Conservation (phyloP, 2,329 filamentous ascomycete genomes). For the Sporothrix brasiliensis region DNA sequence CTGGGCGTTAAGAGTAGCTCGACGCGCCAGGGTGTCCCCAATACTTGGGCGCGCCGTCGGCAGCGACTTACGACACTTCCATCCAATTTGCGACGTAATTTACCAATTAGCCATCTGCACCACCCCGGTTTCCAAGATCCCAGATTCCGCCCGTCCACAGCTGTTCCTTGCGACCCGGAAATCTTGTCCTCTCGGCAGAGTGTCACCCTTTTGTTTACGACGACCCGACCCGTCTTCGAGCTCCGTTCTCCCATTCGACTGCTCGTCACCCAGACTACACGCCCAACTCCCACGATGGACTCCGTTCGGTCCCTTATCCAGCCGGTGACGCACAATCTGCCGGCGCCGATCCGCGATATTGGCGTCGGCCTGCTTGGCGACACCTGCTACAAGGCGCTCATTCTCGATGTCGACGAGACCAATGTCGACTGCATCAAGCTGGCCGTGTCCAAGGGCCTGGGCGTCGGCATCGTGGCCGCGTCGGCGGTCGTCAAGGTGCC, state of each 20-base stretch:
- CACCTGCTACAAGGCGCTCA: constrained; percentile 80
- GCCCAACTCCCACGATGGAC: constrained; percentile 55
- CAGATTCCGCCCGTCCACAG: constrained; percentile 4
- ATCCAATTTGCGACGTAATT: not conserved
- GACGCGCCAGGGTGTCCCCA: constrained; percentile 30
- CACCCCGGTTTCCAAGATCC: constrained; percentile 4
- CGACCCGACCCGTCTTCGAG: not conserved
- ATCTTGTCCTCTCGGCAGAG: constrained; percentile 1
- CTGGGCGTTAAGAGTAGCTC: constrained; percentile 13
- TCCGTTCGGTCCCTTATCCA: constrained; percentile 62
- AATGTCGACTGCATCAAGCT: constrained; percentile 82
- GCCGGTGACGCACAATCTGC: constrained; percentile 73
- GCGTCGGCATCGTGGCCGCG: constrained; percentile 88
- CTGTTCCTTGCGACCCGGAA: constrained; percentile 15
- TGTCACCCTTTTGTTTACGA: not conserved
- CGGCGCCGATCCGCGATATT: constrained; percentile 71
- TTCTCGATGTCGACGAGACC: constrained; percentile 80
- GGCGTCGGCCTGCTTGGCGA: constrained; percentile 79
- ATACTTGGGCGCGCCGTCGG: constrained; percentile 3
- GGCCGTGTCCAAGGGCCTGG: constrained; percentile 87
- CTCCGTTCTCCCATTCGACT: not conserved
- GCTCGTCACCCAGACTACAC: not conserved
- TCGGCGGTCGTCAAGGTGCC: constrained; percentile 94
- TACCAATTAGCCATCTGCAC: constrained; percentile 8
- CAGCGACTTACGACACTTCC: constrained; percentile 4